phyloP scores from a whole-genome alignment of 148 eudicot species.

The Gaultheria prostrata region DNA sequence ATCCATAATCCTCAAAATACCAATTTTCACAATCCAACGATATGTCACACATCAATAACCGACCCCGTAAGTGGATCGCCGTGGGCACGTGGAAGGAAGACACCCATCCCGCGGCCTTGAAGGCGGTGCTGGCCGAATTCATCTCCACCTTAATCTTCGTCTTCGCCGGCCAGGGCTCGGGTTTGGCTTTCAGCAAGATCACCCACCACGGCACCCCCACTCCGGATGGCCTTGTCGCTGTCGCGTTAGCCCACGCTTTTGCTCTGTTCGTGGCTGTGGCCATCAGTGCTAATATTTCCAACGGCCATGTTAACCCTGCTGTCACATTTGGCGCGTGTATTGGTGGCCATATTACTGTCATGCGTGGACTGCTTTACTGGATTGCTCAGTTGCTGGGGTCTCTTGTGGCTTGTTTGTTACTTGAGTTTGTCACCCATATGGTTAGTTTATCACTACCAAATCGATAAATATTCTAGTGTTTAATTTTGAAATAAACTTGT shows the following conservation, averaged over 20 bases:
- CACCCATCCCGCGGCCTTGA: slow-evolving; percentile 25
- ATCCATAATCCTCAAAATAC: too few species aligned
- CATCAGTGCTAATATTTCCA: slow-evolving; percentile 23
- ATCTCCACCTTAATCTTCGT: slow-evolving; percentile 30
- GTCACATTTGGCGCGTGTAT: slow-evolving; percentile 29
- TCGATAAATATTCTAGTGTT: too few species aligned
- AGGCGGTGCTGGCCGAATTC: slow-evolving; percentile 37
- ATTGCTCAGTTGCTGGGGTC: slow-evolving; percentile 29
- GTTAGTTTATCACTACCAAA: not conserved
- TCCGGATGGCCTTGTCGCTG: slow-evolving; percentile 20
- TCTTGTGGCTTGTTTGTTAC: slow-evolving; percentile 23
- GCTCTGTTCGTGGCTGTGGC: slow-evolving; percentile 27
- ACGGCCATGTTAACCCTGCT: slow-evolving; percentile 29
- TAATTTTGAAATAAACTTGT: too few species aligned
- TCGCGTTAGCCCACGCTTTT: slow-evolving; percentile 20
- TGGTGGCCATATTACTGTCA: slow-evolving; percentile 28
- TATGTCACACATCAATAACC: not conserved
- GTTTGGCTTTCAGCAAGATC: slow-evolving; percentile 31
- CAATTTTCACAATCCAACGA: too few species aligned
- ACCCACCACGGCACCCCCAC: slow-evolving; percentile 16
- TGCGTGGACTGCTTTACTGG: slow-evolving; percentile 23
- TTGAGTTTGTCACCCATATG: slow-evolving; percentile 15
- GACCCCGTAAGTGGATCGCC: not conserved
- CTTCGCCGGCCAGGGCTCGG: slow-evolving; percentile 40
- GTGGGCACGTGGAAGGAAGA: slow-evolving; percentile 12